Conservation (phyloP, 352 stramenopile species). For the Globisporangium alternatum region DNA sequence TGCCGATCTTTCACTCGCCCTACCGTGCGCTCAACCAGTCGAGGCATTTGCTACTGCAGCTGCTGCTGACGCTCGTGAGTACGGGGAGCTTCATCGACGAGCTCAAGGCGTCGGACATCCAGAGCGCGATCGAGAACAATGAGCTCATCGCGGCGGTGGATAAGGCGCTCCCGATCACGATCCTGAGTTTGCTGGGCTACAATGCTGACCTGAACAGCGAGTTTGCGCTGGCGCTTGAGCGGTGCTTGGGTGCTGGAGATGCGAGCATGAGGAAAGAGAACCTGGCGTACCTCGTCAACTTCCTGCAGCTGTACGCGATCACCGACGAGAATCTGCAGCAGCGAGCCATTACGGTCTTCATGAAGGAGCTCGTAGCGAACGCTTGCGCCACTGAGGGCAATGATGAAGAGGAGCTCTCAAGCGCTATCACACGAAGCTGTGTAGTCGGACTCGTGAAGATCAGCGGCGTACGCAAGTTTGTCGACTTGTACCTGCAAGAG, state of each 20-base stretch:
- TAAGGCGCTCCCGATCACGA: slow-evolving; percentile 55
- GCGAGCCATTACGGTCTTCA: slow-evolving; percentile 48
- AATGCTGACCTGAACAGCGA: slow-evolving; percentile 68
- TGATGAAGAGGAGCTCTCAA: slow-evolving; percentile 2
- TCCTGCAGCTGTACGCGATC: slow-evolving; percentile 59
- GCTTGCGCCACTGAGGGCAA: slow-evolving; percentile 1
- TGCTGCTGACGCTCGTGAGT: slow-evolving; percentile 56
- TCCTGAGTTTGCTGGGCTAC: slow-evolving; percentile 67
- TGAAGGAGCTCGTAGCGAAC: slow-evolving; percentile 38
- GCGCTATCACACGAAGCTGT: slow-evolving; percentile 24
- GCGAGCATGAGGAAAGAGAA: slow-evolving; percentile 27
- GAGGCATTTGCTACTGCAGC: slow-evolving; percentile 43
- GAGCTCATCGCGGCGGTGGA: slow-evolving; percentile 40
- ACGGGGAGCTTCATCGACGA: slow-evolving; percentile 48
- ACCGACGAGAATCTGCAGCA: slow-evolving; percentile 47
- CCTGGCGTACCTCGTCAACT: slow-evolving; percentile 58
- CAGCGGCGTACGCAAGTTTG: slow-evolving; percentile 36
- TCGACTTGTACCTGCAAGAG: slow-evolving; percentile 42
- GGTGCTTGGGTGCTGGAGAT: slow-evolving; percentile 28
- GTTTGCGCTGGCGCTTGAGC: slow-evolving; percentile 41
- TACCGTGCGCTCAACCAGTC: slow-evolving; percentile 21
- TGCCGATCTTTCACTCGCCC: slow-evolving; percentile 35
- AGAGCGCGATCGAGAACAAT: slow-evolving; percentile 57
- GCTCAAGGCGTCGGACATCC: slow-evolving; percentile 49
- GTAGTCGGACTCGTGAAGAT: slow-evolving; percentile 40